Percentiles rank a stretch among this genome's conserved stretches.
phyloP scores from a whole-genome alignment of 2,329 filamentous ascomycete genomes.

The Chaetomium sp. region DNA sequence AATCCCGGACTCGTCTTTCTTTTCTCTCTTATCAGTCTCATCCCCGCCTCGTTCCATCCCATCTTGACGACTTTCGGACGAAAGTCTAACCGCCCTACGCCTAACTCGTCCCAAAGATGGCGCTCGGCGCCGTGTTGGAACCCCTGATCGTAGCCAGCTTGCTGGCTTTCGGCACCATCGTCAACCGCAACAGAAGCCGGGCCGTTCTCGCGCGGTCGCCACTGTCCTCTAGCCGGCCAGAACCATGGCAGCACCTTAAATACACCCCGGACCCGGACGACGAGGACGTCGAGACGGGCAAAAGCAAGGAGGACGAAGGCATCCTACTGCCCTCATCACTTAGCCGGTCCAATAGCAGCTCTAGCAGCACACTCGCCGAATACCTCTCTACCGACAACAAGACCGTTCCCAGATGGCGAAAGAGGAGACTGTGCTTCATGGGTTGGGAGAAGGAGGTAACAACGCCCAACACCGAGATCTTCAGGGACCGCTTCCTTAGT shows the following conservation, averaged over 20 bases:
- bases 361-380: conserved; percentile 32
- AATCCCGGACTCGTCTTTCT: background rate
- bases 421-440: conserved; percentile 42
- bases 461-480: conserved; percentile 64
- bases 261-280: conserved; percentile 33
- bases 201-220: conserved; percentile 20
- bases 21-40: background rate
- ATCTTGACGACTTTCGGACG: background rate
- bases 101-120: conserved; percentile 35
- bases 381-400: conserved; percentile 15
- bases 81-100: background rate
- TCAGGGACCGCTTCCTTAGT: conserved; percentile 62
- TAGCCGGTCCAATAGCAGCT: conserved; percentile 32
- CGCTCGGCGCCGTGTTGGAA: conserved; percentile 59
- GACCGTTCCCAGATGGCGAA: conserved; percentile 29
- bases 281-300: conserved; percentile 32
- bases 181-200: conserved; percentile 54
- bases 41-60: background rate
- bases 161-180: conserved; percentile 62
- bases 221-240: conserved; percentile 32
- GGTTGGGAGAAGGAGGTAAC: conserved; percentile 51
- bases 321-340: conserved; percentile 14
- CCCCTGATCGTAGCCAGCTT: conserved; percentile 63
- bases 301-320: conserved; percentile 20
- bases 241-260: conserved; percentile 38